Evolutionary conservation across 768 basidiomycete species (phyloP), one percentile per base, ranked within the genome.

Genomic region (Lyophyllum shimeji): DNA sequence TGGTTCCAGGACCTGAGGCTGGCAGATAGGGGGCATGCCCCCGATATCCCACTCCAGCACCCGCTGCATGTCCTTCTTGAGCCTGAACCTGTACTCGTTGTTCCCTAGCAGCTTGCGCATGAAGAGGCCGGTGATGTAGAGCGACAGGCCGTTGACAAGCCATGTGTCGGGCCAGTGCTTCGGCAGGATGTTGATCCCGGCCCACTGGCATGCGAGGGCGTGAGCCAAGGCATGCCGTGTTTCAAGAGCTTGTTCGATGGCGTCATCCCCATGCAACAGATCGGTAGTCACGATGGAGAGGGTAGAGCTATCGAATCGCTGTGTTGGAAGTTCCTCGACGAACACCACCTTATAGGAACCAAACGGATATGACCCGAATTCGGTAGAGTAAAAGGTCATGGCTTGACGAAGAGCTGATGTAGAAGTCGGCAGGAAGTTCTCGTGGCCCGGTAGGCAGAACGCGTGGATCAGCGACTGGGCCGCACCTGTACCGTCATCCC

Each of bases 11-110:
- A 86, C 78, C 57, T 90, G 87, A 1, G 96, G 95, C 65, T 95
- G 90, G 67, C 95, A 98, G 56, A 99, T 87, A 5, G 97, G 97
- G 37, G 90, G 89, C 85, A 95, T 90, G 8, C 79, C 76, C 24
- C 96, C 95, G 42, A 86, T 83, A 68, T 99, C 97, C 76, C 85
- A 82, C 58, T 89, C 87, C 20, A 94, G 78, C 49, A 96, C 90
- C 18, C 94, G 88, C 62, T 93, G 87, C 85, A 98, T 96, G 67
- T 99, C 97, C 69, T 94, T 94, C 77, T 95, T 95, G 65, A 99
- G 72, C 53, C 93, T 82, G 71, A 93, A 98, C 5, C 97, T 84
- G 65, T 96, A 98, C 68, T 99, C 97, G 76, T 98, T 99, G 71
- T 89, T 97, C 37, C 97, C 97, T 54, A 98, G 78, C 13, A 95